phyloP scores from a whole-genome alignment of 225 moss, liverwort and hornwort genomes.

The Marchantia polymorpha region DNA sequence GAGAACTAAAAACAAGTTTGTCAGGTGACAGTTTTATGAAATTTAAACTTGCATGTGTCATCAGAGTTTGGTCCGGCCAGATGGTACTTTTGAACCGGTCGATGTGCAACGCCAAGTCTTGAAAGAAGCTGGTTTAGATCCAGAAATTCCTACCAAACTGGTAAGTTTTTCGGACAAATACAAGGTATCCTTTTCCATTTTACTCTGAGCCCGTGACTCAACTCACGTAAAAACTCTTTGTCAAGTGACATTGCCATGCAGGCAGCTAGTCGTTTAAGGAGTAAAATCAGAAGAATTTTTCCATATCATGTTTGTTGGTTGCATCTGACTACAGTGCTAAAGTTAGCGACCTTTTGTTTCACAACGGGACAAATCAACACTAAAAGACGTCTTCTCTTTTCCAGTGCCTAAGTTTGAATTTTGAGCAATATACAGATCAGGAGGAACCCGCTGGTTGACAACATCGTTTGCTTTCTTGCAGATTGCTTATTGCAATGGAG shows the following conservation, averaged over 20 bases:
- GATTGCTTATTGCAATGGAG: constrained; percentile 35
- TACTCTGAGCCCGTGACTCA: neutral
- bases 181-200: neutral
- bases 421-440: neutral
- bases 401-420: neutral
- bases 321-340: too few species aligned
- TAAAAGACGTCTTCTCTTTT: neutral
- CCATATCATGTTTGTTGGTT: too few species aligned
- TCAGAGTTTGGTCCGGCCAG: constrained; percentile 20
- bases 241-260: neutral
- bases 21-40: too few species aligned
- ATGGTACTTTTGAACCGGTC: constrained; percentile 24
- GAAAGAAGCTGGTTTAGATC: constrained; percentile 27
- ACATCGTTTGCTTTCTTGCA: neutral
- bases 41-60: neutral
- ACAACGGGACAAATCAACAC: too few species aligned
- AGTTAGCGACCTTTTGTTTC: too few species aligned
- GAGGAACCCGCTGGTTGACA: neutral
- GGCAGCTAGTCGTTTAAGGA: too few species aligned
- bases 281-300: too few species aligned
- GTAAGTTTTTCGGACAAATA: neutral
- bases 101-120: constrained; percentile 24
- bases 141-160: constrained; percentile 14
- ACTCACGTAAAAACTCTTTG: neutral
- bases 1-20: too few species aligned